A percentile compares a stretch with the other conserved stretches of the same genome.
Evolutionary conservation across 176 grass and related monocot genomes (phyloP).

Genomic region (Tuctoria greenei): DNA sequence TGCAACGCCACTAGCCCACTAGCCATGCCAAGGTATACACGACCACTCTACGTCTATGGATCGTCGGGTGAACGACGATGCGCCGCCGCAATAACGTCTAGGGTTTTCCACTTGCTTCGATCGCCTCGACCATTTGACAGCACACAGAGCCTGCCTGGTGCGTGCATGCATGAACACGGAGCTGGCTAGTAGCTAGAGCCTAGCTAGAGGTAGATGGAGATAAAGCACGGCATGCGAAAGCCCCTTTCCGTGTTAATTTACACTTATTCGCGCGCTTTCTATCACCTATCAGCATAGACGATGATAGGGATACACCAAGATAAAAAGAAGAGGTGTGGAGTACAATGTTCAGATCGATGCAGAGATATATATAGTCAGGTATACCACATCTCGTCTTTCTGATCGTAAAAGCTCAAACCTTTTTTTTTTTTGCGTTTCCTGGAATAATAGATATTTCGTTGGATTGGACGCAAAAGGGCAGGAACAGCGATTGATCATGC

Average conservation of each 20-base stretch:
- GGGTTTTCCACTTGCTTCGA: background rate
- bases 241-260: constrained; percentile 35
- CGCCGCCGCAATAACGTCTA: background rate
- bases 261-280: constrained; percentile 48
- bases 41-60: background rate
- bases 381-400: constrained; percentile 37
- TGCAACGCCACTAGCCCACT: constrained; percentile 12
- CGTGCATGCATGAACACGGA: background rate
- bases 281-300: constrained; percentile 34
- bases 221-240: constrained; percentile 32
- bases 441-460: constrained; percentile 61
- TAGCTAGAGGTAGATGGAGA: constrained; percentile 15
- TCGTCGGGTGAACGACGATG: background rate
- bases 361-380: background rate
- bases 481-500: constrained; percentile 23
- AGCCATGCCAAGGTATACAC: background rate
- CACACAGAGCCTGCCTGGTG: background rate
- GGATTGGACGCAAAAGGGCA: constrained; percentile 32
- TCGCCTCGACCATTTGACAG: background rate
- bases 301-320: constrained; percentile 33
- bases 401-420: constrained; percentile 44
- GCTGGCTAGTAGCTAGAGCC: constrained; percentile 2
- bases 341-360: constrained; percentile 3
- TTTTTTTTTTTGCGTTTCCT: constrained; percentile 40
- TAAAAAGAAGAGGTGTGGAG: constrained; percentile 39